Evolutionary conservation across 2,329 filamentous ascomycete species (phyloP).

Genomic region (Nannizziopsis arthrosporioides): DNA sequence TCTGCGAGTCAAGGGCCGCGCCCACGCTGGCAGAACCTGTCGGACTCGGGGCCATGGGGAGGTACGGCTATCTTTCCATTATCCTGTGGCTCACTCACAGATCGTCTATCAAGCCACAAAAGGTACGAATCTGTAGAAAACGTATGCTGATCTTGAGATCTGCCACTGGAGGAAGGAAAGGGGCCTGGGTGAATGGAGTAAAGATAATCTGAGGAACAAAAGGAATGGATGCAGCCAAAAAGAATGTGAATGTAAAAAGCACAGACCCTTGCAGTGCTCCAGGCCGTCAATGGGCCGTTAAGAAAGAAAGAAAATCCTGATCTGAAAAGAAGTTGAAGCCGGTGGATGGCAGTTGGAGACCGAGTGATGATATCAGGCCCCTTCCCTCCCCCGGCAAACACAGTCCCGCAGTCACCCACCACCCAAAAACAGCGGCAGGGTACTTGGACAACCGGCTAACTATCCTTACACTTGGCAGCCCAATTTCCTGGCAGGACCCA

Average conservation of each 20-base stretch:
- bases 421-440: background rate
- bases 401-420: background rate
- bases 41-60: slow-evolving; percentile 1
- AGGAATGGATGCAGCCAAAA: background rate
- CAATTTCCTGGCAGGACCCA: background rate
- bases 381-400: background rate
- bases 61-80: background rate
- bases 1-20: slow-evolving; percentile 26
- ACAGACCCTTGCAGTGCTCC: background rate
- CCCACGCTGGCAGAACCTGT: slow-evolving; percentile 18
- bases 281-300: background rate
- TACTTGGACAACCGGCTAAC: background rate
- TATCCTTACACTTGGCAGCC: background rate
- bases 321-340: background rate
- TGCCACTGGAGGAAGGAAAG: background rate
- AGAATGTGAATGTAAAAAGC: background rate
- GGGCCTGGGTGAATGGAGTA: background rate
- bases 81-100: background rate
- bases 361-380: background rate
- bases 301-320: background rate
- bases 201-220: background rate
- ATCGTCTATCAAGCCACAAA: background rate
- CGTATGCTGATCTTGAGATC: background rate
- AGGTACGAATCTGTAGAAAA: background rate
- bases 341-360: background rate